phyloP scores from a whole-genome alignment of 2,329 filamentous ascomycete genomes.

The Acephala macrosclerotiorum region DNA sequence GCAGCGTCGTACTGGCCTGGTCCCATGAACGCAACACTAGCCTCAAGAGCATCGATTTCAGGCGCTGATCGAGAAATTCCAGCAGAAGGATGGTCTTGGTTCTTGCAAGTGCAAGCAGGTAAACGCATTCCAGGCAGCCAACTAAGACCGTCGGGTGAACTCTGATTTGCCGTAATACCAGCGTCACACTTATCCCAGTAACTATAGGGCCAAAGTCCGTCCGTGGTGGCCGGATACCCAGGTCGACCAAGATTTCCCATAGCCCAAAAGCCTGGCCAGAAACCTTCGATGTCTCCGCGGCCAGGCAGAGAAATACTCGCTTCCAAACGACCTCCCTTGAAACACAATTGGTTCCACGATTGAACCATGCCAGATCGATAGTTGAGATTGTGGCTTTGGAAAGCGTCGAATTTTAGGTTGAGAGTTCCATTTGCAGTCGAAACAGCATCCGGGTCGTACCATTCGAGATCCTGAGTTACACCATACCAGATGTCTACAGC shows the following conservation, averaged over 20 bases:
- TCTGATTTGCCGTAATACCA: constrained; percentile 77
- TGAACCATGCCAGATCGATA: constrained; percentile 79
- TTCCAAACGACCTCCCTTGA: constrained; percentile 74
- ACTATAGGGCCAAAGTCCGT: constrained; percentile 78
- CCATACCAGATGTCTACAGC: constrained; percentile 77
- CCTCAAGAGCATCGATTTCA: constrained; percentile 77
- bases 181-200: constrained; percentile 73
- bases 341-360: constrained; percentile 77
- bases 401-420: constrained; percentile 70
- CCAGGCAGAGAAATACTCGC: constrained; percentile 75
- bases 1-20: constrained; percentile 55
- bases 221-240: constrained; percentile 73
- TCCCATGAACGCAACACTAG: constrained; percentile 53
- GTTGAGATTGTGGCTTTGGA: constrained; percentile 68
- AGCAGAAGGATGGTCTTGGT: constrained; percentile 69
- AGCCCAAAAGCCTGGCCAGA: constrained; percentile 80
- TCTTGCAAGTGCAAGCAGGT: constrained; percentile 70
- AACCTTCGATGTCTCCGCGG: constrained; percentile 69
- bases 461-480: constrained; percentile 73
- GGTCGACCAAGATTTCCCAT: constrained; percentile 77
- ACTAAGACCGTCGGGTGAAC: constrained; percentile 69
- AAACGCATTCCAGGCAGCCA: constrained; percentile 74
- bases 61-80: constrained; percentile 72
- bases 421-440: constrained; percentile 68
- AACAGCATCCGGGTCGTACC: constrained; percentile 74